Percentiles rank a stretch among this genome's conserved stretches.
Evolutionary conservation across 208 protist genomes (phyloP).

Genomic region (Acanthamoeba royreba): DNA sequence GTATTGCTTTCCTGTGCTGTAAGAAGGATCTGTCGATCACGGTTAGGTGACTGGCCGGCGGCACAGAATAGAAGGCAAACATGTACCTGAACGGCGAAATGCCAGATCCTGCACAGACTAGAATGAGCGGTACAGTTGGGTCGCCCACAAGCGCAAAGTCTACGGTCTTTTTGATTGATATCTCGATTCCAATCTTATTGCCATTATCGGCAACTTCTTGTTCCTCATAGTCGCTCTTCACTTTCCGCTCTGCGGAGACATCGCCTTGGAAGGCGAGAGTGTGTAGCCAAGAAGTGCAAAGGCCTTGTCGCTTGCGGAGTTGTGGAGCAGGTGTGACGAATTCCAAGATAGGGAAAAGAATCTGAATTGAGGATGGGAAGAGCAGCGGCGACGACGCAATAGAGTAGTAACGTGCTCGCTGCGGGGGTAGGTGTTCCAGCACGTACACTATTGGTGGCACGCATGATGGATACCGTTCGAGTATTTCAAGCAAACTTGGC

Average conservation of each 20-base stretch:
- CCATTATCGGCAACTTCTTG: background rate
- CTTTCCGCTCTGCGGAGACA: background rate
- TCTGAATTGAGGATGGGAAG: background rate
- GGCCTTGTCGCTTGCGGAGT: background rate
- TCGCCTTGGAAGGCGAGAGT: background rate
- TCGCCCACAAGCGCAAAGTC: background rate
- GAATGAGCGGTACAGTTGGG: background rate
- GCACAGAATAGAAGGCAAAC: background rate
- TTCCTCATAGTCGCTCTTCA: background rate
- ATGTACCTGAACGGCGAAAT: slow-evolving; percentile 15
- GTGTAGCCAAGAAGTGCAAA: slow-evolving; percentile 27
- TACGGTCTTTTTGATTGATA: background rate
- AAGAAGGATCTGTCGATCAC: background rate
- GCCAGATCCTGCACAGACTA: background rate
- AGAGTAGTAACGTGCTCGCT: slow-evolving; percentile 34
- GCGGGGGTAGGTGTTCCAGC: slow-evolving; percentile 4
- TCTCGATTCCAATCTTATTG: background rate
- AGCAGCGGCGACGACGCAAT: slow-evolving; percentile 31
- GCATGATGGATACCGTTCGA: slow-evolving; percentile 18
- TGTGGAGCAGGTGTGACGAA: background rate
- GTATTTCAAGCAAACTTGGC: background rate
- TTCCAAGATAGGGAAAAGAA: slow-evolving; percentile 17
- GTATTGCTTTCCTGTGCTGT: background rate
- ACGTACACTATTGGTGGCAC: background rate
- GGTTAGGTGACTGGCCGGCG: background rate